Conservation (phyloP, 768 basidiomycete species). For the Rhizopogon rudus region DNA sequence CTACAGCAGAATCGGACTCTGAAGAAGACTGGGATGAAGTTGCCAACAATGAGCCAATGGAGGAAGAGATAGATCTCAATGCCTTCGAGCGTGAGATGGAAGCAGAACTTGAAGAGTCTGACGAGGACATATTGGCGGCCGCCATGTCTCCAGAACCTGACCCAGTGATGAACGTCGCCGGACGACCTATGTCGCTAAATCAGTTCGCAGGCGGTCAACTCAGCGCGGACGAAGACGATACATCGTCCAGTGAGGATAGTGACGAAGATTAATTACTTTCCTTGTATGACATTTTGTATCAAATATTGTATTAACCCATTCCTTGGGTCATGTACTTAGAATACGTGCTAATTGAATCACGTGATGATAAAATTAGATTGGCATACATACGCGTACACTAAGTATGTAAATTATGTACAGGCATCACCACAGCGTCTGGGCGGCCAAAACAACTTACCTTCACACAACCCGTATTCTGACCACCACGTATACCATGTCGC, state of each 20-base stretch:
- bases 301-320: conserved; percentile 4
- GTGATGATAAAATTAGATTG: not conserved
- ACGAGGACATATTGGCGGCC: conserved; percentile 48
- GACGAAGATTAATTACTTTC: conserved; percentile 37
- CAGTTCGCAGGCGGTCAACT: conserved; percentile 40
- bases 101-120: conserved; percentile 32
- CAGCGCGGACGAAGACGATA: conserved; percentile 43
- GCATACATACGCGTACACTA: not conserved
- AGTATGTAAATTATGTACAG: too few relatives aligned
- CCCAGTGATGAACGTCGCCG: conserved; percentile 9
- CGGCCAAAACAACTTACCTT: too few relatives aligned
- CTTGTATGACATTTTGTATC: not conserved
- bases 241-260: conserved; percentile 50
- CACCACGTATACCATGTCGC: conserved; percentile 27
- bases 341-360: too few relatives aligned
- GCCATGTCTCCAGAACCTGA: conserved; percentile 34
- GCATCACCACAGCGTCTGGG: not conserved
- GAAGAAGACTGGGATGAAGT: conserved; percentile 56
- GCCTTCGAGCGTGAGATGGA: conserved; percentile 33
- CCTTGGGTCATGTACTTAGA: not conserved
- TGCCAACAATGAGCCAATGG: conserved; percentile 9
- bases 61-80: conserved; percentile 31
- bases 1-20: conserved; percentile 33
- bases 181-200: conserved; percentile 46
- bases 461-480: too few relatives aligned